These are phyloP conservation scores for Kodamaea kaohsiungensis DNA, from an alignment of 805 yeast genomes.

Conservation along the genomic window DNA sequence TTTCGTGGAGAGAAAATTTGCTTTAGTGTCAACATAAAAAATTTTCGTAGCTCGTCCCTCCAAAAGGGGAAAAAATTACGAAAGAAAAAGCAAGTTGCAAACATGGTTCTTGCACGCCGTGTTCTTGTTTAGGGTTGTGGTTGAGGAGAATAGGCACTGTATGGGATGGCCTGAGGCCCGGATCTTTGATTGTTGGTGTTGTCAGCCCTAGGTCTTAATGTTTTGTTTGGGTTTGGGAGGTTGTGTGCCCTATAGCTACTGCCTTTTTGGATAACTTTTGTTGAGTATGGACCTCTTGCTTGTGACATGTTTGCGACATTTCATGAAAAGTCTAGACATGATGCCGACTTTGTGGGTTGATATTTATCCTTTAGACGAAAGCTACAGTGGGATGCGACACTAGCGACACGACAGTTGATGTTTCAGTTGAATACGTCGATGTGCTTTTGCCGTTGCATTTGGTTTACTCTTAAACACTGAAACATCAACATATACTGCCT, in stretches of 20 bases:
- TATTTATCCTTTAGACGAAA: not conserved
- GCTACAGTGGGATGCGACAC: not conserved
- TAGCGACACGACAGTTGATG: not conserved
- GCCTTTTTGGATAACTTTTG: no score
- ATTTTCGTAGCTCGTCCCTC: conserved; percentile 5
- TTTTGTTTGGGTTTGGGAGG: not conserved
- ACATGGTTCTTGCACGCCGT: not conserved
- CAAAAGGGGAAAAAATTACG: conserved; percentile 6
- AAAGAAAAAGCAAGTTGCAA: not conserved
- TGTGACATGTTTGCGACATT: not conserved
- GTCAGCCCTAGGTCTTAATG: not conserved
- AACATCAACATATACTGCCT: not conserved
- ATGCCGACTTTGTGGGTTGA: no score
- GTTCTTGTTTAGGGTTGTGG: not conserved
- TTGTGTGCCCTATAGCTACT: not conserved
- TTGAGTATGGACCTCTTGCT: not conserved
- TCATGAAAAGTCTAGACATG: no score
- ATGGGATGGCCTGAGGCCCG: not conserved
- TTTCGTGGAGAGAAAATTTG: not conserved
- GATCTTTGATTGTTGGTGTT: not conserved
- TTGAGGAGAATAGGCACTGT: not conserved
- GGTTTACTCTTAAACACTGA: not conserved
- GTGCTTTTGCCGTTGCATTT: not conserved
- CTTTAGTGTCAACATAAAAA: conserved; percentile 8
- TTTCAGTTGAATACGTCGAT: not conserved